Percentiles rank a stretch among this genome's conserved stretches.
phyloP scores from a whole-genome alignment of 352 stramenopile genomes.

The Halophytophthora batemanensis region DNA sequence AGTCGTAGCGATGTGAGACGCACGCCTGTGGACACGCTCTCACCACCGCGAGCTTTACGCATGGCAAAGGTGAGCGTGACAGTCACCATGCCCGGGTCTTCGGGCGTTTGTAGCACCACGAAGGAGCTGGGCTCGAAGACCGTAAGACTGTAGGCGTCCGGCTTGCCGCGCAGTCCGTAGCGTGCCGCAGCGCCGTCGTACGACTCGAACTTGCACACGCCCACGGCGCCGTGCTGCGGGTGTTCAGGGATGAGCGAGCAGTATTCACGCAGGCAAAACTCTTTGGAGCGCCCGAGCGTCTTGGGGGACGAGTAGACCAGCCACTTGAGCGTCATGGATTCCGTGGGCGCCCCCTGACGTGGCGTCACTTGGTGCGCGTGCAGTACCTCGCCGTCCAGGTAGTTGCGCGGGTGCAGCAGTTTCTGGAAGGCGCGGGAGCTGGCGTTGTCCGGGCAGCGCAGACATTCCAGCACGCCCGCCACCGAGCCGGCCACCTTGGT shows the following conservation, averaged over 20 bases:
- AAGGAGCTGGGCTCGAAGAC: constrained; percentile 73
- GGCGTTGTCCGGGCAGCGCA: constrained; percentile 59
- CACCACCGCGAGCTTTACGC: constrained; percentile 63
- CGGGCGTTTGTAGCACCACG: constrained; percentile 66
- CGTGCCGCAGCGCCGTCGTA: constrained; percentile 76
- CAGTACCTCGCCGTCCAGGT: constrained; percentile 78
- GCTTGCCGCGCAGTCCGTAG: constrained; percentile 68
- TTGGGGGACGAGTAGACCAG: constrained; percentile 74
- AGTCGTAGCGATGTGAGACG: constrained; percentile 62
- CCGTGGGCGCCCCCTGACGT: constrained; percentile 21
- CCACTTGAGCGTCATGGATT: constrained; percentile 86
- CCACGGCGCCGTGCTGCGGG: constrained; percentile 54
- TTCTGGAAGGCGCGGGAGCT: constrained; percentile 71
- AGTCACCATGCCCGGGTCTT: constrained; percentile 53
- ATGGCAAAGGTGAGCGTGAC: constrained; percentile 79
- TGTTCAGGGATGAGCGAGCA: constrained; percentile 59
- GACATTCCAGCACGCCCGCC: constrained; percentile 73
- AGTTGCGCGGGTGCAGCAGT: constrained; percentile 67
- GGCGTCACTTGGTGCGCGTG: constrained; percentile 38
- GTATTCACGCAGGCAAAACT: constrained; percentile 83
- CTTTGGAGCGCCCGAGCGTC: constrained; percentile 73
- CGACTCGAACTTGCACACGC: constrained; percentile 74
- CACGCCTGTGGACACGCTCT: constrained; percentile 71
- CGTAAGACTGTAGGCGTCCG: constrained; percentile 76
- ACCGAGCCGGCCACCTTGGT: constrained; percentile 65